These are phyloP conservation scores for Agrocybe praecox DNA, from an alignment of 768 basidiomycete genomes.

Conservation along the genomic window DNA sequence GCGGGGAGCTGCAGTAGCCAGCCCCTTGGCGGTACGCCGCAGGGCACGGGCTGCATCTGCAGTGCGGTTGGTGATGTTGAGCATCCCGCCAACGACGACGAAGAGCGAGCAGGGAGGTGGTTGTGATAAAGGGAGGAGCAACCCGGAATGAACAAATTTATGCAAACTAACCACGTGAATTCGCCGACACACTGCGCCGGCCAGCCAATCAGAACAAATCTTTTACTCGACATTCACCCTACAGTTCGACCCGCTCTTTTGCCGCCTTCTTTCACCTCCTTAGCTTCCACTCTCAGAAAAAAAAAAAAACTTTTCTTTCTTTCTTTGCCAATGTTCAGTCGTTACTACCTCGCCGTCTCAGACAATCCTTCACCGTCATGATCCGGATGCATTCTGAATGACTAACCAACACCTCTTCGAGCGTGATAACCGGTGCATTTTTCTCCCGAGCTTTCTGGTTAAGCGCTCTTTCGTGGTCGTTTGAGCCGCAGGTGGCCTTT, in stretches of 20 bases:
- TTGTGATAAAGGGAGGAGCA: conserved; percentile 35
- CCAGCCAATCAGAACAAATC: conserved; percentile 34
- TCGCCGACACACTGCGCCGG: conserved; percentile 3
- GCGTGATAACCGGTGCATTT: neutral
- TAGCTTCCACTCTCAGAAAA: neutral
- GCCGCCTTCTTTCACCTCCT: conserved; percentile 15
- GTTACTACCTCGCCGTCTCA: too few relatives aligned
- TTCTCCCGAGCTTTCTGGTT: neutral
- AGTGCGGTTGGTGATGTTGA: conserved; percentile 57
- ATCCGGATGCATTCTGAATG: neutral
- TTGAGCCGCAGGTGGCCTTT: neutral
- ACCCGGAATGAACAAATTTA: conserved; percentile 42
- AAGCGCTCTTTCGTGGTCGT: neutral
- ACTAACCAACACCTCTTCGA: neutral
- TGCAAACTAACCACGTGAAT: conserved; percentile 42
- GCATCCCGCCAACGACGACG: conserved; percentile 53
- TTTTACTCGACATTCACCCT: conserved; percentile 22
- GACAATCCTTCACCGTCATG: neutral
- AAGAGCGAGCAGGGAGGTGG: conserved; percentile 23
- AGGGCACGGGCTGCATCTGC: conserved; percentile 54
- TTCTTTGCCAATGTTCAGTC: neutral
- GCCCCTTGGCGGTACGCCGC: conserved; percentile 60
- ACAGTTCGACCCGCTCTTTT: conserved; percentile 19
- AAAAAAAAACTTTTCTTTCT: too few relatives aligned
- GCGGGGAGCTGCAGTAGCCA: conserved; percentile 80